phyloP scores from a whole-genome alignment of 148 eudicot species.

The Arbutus unedo region DNA sequence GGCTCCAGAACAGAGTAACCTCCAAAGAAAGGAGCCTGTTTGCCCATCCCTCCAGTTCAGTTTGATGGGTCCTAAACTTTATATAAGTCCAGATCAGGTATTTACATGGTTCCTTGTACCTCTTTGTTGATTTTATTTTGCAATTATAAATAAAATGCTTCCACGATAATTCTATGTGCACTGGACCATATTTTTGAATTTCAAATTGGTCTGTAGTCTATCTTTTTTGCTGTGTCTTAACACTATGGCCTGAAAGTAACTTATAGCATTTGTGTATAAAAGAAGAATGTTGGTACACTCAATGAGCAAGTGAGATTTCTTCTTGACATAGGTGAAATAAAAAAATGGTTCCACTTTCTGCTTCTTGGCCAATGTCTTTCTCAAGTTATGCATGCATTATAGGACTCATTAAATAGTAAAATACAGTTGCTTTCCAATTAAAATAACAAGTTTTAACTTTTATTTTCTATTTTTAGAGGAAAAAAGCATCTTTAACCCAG shows the following conservation, averaged over 20 bases:
- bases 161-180: not conserved
- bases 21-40: constrained; percentile 93
- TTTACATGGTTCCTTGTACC: not conserved
- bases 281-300: not conserved
- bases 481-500: not conserved
- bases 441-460: not conserved
- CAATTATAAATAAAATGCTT: not conserved
- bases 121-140: not conserved
- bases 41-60: constrained; percentile 89
- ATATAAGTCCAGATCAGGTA: constrained; percentile 94
- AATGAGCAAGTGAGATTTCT: not conserved
- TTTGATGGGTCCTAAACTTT: constrained; percentile 96
- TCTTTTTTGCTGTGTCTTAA: not conserved
- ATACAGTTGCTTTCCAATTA: not conserved
- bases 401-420: not conserved
- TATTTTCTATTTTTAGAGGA: not conserved
- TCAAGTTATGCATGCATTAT: not conserved
- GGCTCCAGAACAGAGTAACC: constrained; percentile 87
- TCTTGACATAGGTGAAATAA: not conserved
- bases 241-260: not conserved
- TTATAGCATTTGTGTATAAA: not conserved
- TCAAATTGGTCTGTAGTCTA: not conserved
- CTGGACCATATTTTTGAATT: not conserved
- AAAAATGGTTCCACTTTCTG: not conserved
- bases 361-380: not conserved